These are phyloP conservation scores for Emmonsiellopsis sp. DNA, from an alignment of 2,329 filamentous ascomycete genomes.

Conservation along the genomic window DNA sequence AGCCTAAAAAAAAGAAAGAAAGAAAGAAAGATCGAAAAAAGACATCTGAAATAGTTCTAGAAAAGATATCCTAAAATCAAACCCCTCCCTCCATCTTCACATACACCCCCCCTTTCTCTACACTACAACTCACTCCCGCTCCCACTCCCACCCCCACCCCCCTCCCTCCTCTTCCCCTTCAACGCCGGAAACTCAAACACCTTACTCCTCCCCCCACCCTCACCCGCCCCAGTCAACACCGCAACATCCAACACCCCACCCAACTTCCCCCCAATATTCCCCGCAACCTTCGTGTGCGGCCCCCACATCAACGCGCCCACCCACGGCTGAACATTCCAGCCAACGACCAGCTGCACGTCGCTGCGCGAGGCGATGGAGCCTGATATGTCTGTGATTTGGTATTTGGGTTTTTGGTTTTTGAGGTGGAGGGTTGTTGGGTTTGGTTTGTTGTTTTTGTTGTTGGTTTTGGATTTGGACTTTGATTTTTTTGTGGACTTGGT, in stretches of 20 bases:
- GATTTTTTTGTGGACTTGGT: conserved; percentile 1
- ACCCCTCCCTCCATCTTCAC: no score
- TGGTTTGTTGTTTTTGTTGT: conserved; percentile 5
- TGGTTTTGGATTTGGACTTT: conserved; percentile 15
- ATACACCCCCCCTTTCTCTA: no score
- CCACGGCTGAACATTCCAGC: conserved; percentile 98
- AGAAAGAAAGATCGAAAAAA: neutral
- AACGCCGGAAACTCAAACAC: conserved; percentile 48
- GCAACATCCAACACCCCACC: conserved; percentile 29
- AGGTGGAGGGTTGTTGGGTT: neutral
- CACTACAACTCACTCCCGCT: no score
- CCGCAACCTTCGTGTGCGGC: conserved; percentile 30
- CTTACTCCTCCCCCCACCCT: conserved; percentile 43
- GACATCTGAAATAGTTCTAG: neutral
- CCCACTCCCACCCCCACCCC: neutral
- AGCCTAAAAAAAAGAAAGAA: neutral
- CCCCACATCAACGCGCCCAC: conserved; percentile 84
- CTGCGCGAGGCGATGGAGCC: conserved; percentile 65
- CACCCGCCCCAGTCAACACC: conserved; percentile 42
- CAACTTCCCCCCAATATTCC: conserved; percentile 9
- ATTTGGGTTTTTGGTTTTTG: conserved; percentile 78
- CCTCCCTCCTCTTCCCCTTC: conserved; percentile 33
- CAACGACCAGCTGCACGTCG: conserved; percentile 69
- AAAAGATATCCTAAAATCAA: neutral
- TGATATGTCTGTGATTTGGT: conserved; percentile 86